Evolutionary conservation across 2,329 filamentous ascomycete species (phyloP).

Genomic region (Scortechinia acanthostroma): DNA sequence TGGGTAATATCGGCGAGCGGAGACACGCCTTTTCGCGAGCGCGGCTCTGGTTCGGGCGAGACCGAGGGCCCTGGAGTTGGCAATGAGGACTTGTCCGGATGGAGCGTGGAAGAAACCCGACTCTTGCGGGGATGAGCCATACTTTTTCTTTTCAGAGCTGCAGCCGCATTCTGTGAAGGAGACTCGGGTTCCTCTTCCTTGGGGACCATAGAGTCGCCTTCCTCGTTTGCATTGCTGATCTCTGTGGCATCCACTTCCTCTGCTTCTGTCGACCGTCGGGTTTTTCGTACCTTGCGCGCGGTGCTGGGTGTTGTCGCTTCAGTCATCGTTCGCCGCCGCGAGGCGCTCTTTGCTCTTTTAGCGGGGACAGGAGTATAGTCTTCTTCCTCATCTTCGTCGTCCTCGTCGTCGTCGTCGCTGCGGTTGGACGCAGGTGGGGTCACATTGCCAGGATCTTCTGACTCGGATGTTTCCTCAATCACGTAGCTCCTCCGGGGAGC

Average conservation of each 20-base stretch:
- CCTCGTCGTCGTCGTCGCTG: slow-evolving; percentile 4
- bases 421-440: not conserved
- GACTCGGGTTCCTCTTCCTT: not conserved
- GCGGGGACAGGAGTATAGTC: not conserved
- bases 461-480: not conserved
- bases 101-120: slow-evolving; percentile 5
- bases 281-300: not conserved
- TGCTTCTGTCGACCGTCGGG: not conserved
- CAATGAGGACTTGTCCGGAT: slow-evolving; percentile 24
- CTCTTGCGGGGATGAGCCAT: slow-evolving; percentile 1
- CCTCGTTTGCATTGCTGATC: not conserved
- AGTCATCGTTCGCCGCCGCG: not conserved
- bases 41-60: slow-evolving; percentile 38
- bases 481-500: not conserved
- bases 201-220: not conserved
- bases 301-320: not conserved
- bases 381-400: slow-evolving; percentile 9
- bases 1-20: slow-evolving; percentile 71
- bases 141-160: not conserved
- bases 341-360: not conserved
- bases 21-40: slow-evolving; percentile 31
- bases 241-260: not conserved
- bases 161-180: not conserved
- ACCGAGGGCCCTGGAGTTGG: slow-evolving; percentile 45
- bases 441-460: not conserved